phyloP scores from a whole-genome alignment of 371 early-diverging fungal genomes.

The Phascolomyces articulosus region DNA sequence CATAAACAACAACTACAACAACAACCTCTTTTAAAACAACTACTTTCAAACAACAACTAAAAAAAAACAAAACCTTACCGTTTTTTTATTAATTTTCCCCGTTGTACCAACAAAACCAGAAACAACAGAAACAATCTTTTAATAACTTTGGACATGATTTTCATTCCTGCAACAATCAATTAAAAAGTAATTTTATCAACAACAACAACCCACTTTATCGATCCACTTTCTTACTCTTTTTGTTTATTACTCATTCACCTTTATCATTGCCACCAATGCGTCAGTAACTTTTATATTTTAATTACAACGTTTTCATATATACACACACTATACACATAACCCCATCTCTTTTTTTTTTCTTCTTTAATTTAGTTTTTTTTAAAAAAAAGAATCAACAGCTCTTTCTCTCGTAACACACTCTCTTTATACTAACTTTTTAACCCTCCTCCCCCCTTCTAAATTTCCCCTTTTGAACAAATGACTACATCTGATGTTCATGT shows the following conservation, averaged over 20 bases:
- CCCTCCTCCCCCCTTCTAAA: background rate
- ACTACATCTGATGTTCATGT: conserved; percentile 24
- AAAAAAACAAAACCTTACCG: background rate
- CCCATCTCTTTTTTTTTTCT: no score
- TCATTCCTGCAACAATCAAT: background rate
- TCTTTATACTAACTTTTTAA: background rate
- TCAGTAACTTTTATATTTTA: conserved; percentile 8
- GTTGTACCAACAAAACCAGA: background rate
- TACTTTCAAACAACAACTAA: background rate
- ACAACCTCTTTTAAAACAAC: background rate
- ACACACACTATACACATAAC: no score
- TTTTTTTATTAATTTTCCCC: background rate
- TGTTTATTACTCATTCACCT: conserved; percentile 19
- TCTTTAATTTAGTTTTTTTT: no score
- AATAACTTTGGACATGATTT: background rate
- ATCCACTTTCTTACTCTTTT: conserved; percentile 11
- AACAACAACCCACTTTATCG: background rate
- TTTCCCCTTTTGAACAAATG: conserved; percentile 14
- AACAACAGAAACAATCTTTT: background rate
- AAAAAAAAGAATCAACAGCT: background rate
- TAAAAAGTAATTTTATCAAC: conserved; percentile 2
- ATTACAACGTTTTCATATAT: no score
- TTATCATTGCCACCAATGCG: conserved; percentile 11
- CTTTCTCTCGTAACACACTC: background rate
- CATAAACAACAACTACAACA: background rate